Base-by-base conservation (phyloP, 306 rosid species). In the Gleditsia sinensis region DNA sequence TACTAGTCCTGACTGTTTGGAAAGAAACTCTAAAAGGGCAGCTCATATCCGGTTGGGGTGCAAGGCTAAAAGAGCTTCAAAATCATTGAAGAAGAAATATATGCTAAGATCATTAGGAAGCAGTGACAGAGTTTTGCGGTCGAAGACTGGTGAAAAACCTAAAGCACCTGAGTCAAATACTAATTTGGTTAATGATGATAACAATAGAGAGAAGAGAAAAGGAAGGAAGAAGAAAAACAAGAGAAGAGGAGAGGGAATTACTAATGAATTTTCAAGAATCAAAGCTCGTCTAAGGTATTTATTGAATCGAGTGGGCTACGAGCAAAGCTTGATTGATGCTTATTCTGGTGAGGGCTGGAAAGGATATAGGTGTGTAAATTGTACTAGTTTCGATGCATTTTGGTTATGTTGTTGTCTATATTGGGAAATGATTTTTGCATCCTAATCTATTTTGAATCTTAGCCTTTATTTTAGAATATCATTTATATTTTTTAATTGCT, bases 321-420 rank as follows among this genome's bases (percentile, higher is more conserved):
- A 95, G 74, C 92, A 86, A 70, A 90, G 56, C 85, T 80, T 95
- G 71, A 95, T 95, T 55, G 93, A 92, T 74, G 99, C 99, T 71
- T 95, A 95, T 83, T 92, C 99, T 76, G 77, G 87, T 27, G 99
- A 95, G 83, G 99, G 99, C 68, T 95, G 99, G 99, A 95, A 89
- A 83, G 99, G 99, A 85, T 59, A 72, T 91, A 95, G 99, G 99
- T 95, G 63, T 58, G 81, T 77, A 78, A 33, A 74, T 74, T 85
- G 34, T 57, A 57, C 72, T 32, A 61, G 2, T 74, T 49, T 53
- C 61, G 16, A 42, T 63, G 75, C 25, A 40, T 39, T 80, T 74
- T 83, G 57, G 65, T 60, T 78, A 45, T 34, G 45, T 66, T 68
- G 75, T 63, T 45, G 33, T 71, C 55, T 80, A 53, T 72, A 59